phyloP scores from a whole-genome alignment of 2,329 filamentous ascomycete species.

The Fusarium agapanthi region DNA sequence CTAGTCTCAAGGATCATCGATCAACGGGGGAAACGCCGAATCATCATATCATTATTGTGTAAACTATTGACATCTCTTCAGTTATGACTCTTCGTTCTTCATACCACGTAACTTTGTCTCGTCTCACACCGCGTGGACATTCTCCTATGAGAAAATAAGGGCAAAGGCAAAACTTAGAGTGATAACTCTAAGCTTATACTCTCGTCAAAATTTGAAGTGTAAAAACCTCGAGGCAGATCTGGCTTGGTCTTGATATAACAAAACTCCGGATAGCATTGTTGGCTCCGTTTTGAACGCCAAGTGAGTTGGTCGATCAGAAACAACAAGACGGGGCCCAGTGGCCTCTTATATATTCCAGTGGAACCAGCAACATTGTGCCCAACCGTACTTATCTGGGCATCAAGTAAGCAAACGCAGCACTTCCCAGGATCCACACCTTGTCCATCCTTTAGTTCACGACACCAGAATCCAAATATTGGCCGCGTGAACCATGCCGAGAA shows the following conservation, averaged over 20 bases:
- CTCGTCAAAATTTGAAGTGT: background rate
- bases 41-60: conserved; percentile 1
- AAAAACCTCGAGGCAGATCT: background rate
- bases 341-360: conserved; percentile 25
- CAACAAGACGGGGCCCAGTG: conserved; percentile 4
- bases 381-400: background rate
- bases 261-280: background rate
- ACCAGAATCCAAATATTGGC: conserved; percentile 8
- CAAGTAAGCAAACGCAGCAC: conserved; percentile 10
- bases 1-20: background rate
- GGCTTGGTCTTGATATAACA: background rate
- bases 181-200: background rate
- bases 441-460: conserved; percentile 14
- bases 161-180: background rate
- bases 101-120: background rate
- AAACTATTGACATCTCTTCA: background rate
- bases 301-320: background rate
- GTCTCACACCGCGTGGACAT: background rate
- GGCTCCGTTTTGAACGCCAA: background rate
- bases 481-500: conserved; percentile 27
- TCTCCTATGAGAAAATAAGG: background rate
- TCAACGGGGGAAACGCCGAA: background rate
- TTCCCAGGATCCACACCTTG: conserved; percentile 15
- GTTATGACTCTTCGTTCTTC: background rate
- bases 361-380: background rate